A percentile compares a stretch with the other conserved stretches of the same genome.
These are phyloP conservation scores for Pyrenophora teres DNA, from an alignment of 2,329 filamentous ascomycete genomes.

Conservation along the genomic window DNA sequence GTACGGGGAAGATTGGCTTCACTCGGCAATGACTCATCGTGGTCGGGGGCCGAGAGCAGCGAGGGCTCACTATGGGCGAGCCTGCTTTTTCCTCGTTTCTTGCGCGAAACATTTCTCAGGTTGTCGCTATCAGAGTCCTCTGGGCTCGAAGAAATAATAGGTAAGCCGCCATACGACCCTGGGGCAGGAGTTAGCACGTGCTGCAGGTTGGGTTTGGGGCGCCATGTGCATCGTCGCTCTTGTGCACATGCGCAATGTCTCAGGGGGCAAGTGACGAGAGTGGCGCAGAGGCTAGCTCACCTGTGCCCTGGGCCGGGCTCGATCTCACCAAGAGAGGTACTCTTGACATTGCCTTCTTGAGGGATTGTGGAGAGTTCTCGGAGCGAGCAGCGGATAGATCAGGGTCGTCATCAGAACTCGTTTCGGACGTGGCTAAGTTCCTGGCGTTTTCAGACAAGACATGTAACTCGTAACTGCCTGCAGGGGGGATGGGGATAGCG, in stretches of 20 bases:
- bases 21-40: constrained; percentile 25
- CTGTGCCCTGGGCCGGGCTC: constrained; percentile 63
- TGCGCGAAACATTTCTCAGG: constrained; percentile 30
- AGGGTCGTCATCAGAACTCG: constrained; percentile 38
- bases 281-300: constrained; percentile 26
- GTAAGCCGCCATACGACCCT: constrained; percentile 65
- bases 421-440: constrained; percentile 30
- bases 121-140: constrained; percentile 44
- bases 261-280: constrained; percentile 2
- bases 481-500: constrained; percentile 12
- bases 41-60: constrained; percentile 18
- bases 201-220: neutral
- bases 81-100: constrained; percentile 43
- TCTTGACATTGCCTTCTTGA: constrained; percentile 51
- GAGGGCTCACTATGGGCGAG: constrained; percentile 35
- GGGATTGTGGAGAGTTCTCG: constrained; percentile 20
- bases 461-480: constrained; percentile 42
- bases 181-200: constrained; percentile 10
- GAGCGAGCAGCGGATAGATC: constrained; percentile 17
- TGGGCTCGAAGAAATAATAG: constrained; percentile 50
- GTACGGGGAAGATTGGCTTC: constrained; percentile 25
- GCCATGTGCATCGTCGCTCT: constrained; percentile 10
- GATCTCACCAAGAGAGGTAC: constrained; percentile 64
- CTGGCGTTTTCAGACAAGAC: constrained; percentile 34
- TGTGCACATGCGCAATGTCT: constrained; percentile 3